A percentile compares a stretch with the other conserved stretches of the same genome.
Conservation (phyloP, 1,284 basidiomycete species). For the Acaromyces ingoldii region DNA sequence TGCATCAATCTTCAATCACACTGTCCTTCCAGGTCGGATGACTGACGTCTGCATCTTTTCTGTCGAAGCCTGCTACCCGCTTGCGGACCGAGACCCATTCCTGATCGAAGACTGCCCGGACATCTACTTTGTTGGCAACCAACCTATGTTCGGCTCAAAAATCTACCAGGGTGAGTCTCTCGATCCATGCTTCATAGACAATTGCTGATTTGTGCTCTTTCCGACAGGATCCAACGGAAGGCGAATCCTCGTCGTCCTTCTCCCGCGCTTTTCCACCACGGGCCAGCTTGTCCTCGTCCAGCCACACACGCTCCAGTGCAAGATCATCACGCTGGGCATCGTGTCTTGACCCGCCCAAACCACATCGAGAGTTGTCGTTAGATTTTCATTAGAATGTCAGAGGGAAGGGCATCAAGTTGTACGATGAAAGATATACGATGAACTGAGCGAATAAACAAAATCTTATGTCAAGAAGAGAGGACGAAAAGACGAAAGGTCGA, state of each 20-base stretch:
- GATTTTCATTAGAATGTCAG: too few species aligned
- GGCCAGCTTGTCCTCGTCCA: conserved; percentile 65
- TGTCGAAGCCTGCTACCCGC: conserved; percentile 80
- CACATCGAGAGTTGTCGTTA: too few species aligned
- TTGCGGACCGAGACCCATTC: conserved; percentile 82
- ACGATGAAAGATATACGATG: too few species aligned
- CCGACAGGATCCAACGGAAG: conserved; percentile 20
- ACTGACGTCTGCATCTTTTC: not conserved
- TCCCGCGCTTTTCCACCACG: conserved; percentile 72
- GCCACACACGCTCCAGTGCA: conserved; percentile 60
- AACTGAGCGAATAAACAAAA: too few species aligned
- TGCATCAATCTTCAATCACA: not conserved
- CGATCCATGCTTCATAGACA: conserved; percentile 22
- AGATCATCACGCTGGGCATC: too few species aligned
- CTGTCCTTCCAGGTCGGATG: too few species aligned
- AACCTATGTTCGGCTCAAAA: conserved; percentile 60
- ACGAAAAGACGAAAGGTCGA: too few species aligned
- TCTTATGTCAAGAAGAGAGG: too few species aligned
- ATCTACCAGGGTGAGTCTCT: conserved; percentile 54
- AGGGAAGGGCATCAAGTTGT: too few species aligned
- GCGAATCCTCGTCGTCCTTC: conserved; percentile 66
- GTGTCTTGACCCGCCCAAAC: too few species aligned
- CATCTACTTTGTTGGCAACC: conserved; percentile 87
- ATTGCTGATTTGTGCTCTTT: conserved; percentile 13
- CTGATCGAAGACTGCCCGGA: conserved; percentile 77